Percentiles rank a stretch among this genome's conserved stretches.
Conservation (phyloP, 371 early-diverging fungal genomes). For the Mortierella polycephala region DNA sequence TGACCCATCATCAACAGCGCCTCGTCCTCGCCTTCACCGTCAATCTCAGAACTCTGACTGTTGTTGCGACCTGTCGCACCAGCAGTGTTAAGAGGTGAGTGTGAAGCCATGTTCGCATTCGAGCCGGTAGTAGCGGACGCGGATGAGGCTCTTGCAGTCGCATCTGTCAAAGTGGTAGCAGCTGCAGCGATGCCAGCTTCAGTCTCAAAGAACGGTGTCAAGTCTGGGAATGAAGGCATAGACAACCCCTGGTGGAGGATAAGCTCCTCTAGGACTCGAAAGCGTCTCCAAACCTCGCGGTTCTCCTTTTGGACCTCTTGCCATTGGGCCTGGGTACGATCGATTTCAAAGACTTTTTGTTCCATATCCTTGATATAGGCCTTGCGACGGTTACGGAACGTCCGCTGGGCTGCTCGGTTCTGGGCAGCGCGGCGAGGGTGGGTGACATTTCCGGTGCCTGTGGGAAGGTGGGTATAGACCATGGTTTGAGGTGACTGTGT, state of each 20-base stretch:
- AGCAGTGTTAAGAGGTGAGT: not conserved
- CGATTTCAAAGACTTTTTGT: constrained; percentile 54
- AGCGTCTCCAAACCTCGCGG: constrained; percentile 38
- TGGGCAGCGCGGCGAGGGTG: constrained; percentile 67
- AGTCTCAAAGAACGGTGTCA: constrained; percentile 26
- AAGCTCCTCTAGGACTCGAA: constrained; percentile 23
- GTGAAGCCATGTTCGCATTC: not conserved
- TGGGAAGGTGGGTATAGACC: not conserved
- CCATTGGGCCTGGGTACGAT: constrained; percentile 19
- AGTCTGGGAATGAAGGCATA: constrained; percentile 19
- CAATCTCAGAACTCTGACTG: constrained; percentile 9
- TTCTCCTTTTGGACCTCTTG: constrained; percentile 27
- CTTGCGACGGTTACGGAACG: constrained; percentile 76
- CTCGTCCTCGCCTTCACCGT: constrained; percentile 18
- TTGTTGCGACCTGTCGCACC: constrained; percentile 1
- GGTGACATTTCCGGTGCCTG: constrained; percentile 26
- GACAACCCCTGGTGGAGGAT: constrained; percentile 11
- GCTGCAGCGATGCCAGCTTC: constrained; percentile 18
- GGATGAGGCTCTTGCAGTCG: not conserved
- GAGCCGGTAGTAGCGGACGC: not conserved
- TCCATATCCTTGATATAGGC: constrained; percentile 74
- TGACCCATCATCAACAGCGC: not conserved
- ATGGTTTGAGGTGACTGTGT: not conserved
- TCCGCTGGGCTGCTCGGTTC: constrained; percentile 76
- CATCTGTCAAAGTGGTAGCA: not conserved